phyloP scores from a whole-genome alignment of 2,329 filamentous ascomycete genomes.

The Trichophyton rubrum region DNA sequence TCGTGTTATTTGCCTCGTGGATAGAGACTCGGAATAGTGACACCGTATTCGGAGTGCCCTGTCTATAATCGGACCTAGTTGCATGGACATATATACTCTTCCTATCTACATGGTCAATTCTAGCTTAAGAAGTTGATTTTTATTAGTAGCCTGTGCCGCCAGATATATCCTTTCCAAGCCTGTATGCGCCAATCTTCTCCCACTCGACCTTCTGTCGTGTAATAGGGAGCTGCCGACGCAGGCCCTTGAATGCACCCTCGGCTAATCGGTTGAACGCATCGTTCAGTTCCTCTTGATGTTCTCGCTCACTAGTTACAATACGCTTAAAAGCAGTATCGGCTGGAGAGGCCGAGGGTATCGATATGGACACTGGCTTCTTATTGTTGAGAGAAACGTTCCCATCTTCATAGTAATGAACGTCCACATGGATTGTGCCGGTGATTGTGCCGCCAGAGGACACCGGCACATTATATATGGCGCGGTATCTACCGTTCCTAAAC shows the following conservation, averaged over 20 bases:
- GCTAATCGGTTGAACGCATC: slow-evolving; percentile 75
- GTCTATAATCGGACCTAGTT: not conserved
- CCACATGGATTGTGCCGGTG: slow-evolving; percentile 73
- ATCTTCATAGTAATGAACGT: slow-evolving; percentile 99
- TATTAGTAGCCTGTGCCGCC: slow-evolving; percentile 42
- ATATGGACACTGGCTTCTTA: slow-evolving; percentile 58
- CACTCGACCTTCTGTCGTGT: slow-evolving; percentile 98
- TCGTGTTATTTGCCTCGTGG: too few relatives aligned
- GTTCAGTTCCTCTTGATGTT: slow-evolving; percentile 94
- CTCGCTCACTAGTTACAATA: slow-evolving; percentile 70
- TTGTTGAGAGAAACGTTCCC: slow-evolving; percentile 91
- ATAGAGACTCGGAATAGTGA: too few relatives aligned
- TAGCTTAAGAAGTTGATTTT: too few relatives aligned
- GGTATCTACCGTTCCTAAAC: slow-evolving; percentile 84
- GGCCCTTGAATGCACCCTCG: slow-evolving; percentile 87
- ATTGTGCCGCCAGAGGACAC: slow-evolving; percentile 50
- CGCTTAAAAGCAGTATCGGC: slow-evolving; percentile 62
- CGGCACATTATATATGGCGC: slow-evolving; percentile 70
- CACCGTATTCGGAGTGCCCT: too few relatives aligned
- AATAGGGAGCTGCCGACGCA: slow-evolving; percentile 85
- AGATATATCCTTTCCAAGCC: slow-evolving; percentile 67
- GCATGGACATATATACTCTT: not conserved
- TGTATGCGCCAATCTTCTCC: slow-evolving; percentile 94
- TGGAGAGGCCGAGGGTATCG: slow-evolving; percentile 50
- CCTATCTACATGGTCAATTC: not conserved